Evolutionary conservation across 2,329 filamentous ascomycete species (phyloP).

Genomic region (Exserohilum rostratum): DNA sequence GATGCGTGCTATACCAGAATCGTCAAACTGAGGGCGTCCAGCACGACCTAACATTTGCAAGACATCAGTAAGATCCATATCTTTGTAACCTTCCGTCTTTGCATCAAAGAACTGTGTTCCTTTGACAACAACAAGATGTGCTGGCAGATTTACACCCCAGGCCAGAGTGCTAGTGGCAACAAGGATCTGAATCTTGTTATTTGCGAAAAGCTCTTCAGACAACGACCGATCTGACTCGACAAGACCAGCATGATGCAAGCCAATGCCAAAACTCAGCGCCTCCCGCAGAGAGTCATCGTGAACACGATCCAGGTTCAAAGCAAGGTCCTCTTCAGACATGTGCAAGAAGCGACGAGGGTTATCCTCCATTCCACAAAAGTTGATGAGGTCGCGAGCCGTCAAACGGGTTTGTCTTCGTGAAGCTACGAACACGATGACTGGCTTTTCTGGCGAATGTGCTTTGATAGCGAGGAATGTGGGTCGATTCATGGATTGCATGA

Average conservation of each 20-base stretch:
- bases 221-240: conserved; percentile 92
- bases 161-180: conserved; percentile 95
- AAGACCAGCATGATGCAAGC: conserved; percentile 93
- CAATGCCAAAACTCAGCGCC: conserved; percentile 96
- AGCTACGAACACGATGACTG: conserved; percentile 97
- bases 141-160: conserved; percentile 97
- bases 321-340: conserved; percentile 93
- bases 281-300: conserved; percentile 93
- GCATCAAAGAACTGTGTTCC: conserved; percentile 98
- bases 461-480: conserved; percentile 97
- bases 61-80: conserved; percentile 98
- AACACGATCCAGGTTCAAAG: conserved; percentile 83
- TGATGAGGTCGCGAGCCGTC: conserved; percentile 95
- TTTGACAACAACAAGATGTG: conserved; percentile 96
- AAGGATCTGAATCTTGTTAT: conserved; percentile 97
- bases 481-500: conserved; percentile 99
- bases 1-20: conserved; percentile 92
- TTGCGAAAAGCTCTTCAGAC: conserved; percentile 90
- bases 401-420: conserved; percentile 93
- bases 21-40: conserved; percentile 94
- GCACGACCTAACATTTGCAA: conserved; percentile 97
- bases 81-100: conserved; percentile 95
- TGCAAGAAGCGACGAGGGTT: conserved; percentile 90
- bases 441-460: conserved; percentile 92
- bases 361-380: conserved; percentile 97